phyloP scores from a whole-genome alignment of 2,329 filamentous ascomycete species.

The Neonectria coccinea region DNA sequence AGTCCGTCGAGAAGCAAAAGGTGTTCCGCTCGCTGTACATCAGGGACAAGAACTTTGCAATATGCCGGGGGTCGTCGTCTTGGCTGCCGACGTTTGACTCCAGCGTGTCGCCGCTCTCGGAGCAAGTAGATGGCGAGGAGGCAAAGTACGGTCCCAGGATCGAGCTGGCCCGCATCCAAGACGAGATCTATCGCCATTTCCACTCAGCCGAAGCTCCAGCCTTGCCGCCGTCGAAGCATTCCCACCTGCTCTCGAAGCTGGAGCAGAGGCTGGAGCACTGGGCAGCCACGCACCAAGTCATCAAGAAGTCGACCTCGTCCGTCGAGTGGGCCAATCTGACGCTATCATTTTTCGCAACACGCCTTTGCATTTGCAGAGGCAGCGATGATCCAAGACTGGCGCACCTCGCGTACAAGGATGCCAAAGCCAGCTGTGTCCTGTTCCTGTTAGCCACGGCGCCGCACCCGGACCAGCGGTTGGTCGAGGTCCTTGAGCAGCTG shows the following conservation, averaged over 20 bases:
- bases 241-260: conserved; percentile 28
- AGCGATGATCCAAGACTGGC: conserved; percentile 18
- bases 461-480: conserved; percentile 30
- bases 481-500: conserved; percentile 31
- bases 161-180: conserved; percentile 41
- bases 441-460: conserved; percentile 38
- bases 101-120: conserved; percentile 6
- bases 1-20: conserved; percentile 37
- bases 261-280: conserved; percentile 41
- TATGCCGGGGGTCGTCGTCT: conserved; percentile 38
- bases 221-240: conserved; percentile 13
- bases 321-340: conserved; percentile 28
- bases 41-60: conserved; percentile 39
- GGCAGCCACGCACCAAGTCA: conserved; percentile 31
- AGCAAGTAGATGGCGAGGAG: conserved; percentile 16
- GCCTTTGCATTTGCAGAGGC: conserved; percentile 33
- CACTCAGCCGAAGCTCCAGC: conserved; percentile 30
- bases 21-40: conserved; percentile 43
- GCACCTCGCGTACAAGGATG: conserved; percentile 29
- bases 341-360: conserved; percentile 41
- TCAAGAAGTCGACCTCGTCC: conserved; percentile 27
- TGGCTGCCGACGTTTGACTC: conserved; percentile 40
- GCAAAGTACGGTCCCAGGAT: conserved; percentile 30
- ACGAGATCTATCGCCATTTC: conserved; percentile 39
- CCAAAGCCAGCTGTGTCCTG: conserved; percentile 42